Evolutionary conservation across 352 stramenopile species (phyloP), one percentile per base, ranked within the genome.

Genomic region (Globisporangium cederbergense): DNA sequence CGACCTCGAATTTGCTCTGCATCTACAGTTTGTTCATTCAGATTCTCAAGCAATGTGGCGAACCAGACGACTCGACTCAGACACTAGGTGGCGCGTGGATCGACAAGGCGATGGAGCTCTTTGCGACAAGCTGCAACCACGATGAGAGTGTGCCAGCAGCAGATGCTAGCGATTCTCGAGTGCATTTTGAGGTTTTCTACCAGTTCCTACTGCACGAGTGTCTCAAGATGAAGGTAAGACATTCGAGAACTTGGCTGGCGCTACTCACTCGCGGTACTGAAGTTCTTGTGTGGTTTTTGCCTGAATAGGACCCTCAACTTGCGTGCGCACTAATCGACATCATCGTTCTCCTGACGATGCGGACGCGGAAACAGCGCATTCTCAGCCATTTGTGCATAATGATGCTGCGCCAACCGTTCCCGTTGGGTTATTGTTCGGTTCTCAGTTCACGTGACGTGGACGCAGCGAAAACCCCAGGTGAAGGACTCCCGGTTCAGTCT

Each of bases 331-430:
- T 80, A 11, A 73, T 77, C 32, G 71, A 86, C 60, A 62, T 73
- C 16, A 34, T 91, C 7, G 68, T 73, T 3, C 46, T 63, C 2
- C 60, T 93, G 6, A 77, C 79, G 13, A 20, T 66, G n/a, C 65
- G 78, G 20, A 89, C 77, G 3, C 75, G 73, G 16, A 79, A 80
- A 60, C 72, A 76, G 36, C 20, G 30, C 11, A 53, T 79, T 10
- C 25, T 91, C 25, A 77, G 79, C 25, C 77, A 80, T 22, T 60
- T 93, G 30, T 88, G 79, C 47, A 62, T 88, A 14, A 71, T 79
- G 25, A 38, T 93, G 45, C 60, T 93, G n/a, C 78, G 87, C 28
- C 74, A 85, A 40, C 80, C 82, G 16, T 88, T 83, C 43, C 77
- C 78, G 2, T 65, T 59, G 16, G 57, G 53, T 10, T 47, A 34